Base-by-base conservation (phyloP, 1,284 basidiomycete species). In the Lignosus rhinocerotis region DNA sequence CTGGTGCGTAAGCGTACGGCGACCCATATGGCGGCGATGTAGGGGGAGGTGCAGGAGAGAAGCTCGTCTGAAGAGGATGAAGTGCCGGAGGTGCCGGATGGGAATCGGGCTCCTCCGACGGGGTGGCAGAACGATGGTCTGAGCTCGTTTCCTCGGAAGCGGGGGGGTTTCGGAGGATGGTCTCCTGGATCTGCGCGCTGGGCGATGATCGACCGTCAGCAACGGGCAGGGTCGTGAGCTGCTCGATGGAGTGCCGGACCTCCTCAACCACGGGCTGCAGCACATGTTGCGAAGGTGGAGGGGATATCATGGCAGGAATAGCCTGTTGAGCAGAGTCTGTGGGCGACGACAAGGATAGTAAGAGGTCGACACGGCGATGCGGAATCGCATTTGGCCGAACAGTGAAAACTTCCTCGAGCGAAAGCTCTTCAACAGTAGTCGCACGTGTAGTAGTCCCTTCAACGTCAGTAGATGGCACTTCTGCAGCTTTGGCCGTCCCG, bases 21-120 rank as follows among this genome's bases (percentile, higher is more conserved):
- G 88, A 85, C 17, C 80, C 79, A 60, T 83, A 89, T 2, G 79
- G 76, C 30, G 85, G 82, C 5, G 86, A 81, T 25, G 80, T 75
- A 58, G 83, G 50, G 11, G 59, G 82, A 8, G 80, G 75, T 44
- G 68, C 78, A 6, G 82, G 82, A 2, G 83, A 80, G 63, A 86
- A 87, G 21, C 78, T 75, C 0, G 86, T 83, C 67, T 86, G 86
- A 11, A 88, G 69, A 52, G 81, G 80, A 46, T 81, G 80, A 12
- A 85, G 78, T n/a, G 73, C 70, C 21, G 82, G 79, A 38, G 76
- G 76, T 38, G 72, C 62, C 10, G 67, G 67, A 16, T 65, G 69
- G 30, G 58, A 51, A 38, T 55, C 54, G 38, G 63, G 62, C 50
- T 72, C 68, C n/a, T 58, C 57, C n/a, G 63, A 39, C 11, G 66